These are phyloP conservation scores for Aegle marmelos DNA, from an alignment of 345 rosid genomes.

Conservation along the genomic window DNA sequence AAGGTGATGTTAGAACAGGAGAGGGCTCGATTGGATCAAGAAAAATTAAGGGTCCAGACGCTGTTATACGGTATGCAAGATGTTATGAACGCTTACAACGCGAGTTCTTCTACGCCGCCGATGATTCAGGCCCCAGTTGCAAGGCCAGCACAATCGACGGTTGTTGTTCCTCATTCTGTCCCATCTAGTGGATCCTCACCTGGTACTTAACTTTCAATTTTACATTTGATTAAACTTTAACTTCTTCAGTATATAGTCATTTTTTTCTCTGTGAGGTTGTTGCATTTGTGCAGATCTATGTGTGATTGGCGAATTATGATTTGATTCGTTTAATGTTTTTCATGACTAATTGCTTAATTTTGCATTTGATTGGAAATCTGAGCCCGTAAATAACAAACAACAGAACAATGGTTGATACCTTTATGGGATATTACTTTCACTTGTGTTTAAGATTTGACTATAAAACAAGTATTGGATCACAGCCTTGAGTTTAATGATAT, in stretches of 20 bases:
- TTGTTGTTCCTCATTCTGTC: conserved; percentile 22
- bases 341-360: background rate
- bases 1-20: conserved; percentile 65
- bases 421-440: background rate
- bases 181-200: conserved; percentile 30
- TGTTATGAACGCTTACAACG: conserved; percentile 64
- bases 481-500: background rate
- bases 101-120: conserved; percentile 36
- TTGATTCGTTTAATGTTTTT: background rate
- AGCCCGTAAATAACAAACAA: too few species aligned
- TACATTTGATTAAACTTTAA: background rate
- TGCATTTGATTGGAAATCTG: background rate
- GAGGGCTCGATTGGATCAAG: conserved; percentile 53
- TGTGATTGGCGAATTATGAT: background rate
- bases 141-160: conserved; percentile 13
- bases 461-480: background rate
- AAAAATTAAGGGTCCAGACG: conserved; percentile 57
- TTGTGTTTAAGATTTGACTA: background rate
- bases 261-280: background rate
- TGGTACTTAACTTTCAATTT: conserved; percentile 18
- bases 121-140: conserved; percentile 22
- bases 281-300: too few species aligned
- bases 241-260: background rate
- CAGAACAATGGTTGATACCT: too few species aligned
- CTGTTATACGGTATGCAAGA: conserved; percentile 74